Evolutionary conservation across 345 rosid genomes (phyloP), one percentile per base, ranked within the genome.

Genomic region (Populus alba): DNA sequence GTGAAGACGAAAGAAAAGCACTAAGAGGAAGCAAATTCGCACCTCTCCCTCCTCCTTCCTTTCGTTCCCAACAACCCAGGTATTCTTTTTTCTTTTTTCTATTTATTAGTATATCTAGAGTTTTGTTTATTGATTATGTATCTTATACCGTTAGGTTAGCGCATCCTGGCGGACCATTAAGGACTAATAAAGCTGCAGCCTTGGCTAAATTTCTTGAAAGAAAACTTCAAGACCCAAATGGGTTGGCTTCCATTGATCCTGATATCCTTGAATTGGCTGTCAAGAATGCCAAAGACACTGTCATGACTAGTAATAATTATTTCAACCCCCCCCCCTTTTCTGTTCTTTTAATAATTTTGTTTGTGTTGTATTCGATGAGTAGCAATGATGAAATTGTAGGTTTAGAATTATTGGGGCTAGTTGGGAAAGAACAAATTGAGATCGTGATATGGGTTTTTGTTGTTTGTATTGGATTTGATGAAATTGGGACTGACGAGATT

Each of bases 1-100:
- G 89, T 83, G 99, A 96, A 86, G 98, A 96, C 80, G 99, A 92
- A 76, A 90, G 82, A 78, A 89, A 65, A 82, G 99, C 98, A 72
- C 90, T 96, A 3, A 87, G 99, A 74, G 99, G 98, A 73, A 96
- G 98, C 94, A 96, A 96, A 77, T 96, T 96, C 83, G 97, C 97
- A 66, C 97, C 99, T 25, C 95, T 96, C 10, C 93, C 92, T 69
- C 87, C 91, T 66, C 81, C 89, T 47, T 82, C 87, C 47, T 81
- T 86, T 51, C 86, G 87, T 75, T 74, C 90, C 35, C 87, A 83
- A 17, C 62, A 70, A 75, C 88, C 97, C 73, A 88, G 96, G 93
- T 41, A 41, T 92, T n/a, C 55, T 53, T 49, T 8, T 0, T 9
- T 8, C 5, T 67, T 70, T 25, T 53, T 22, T 2, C 78, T 49